Percentiles rank a stretch among this genome's conserved stretches.
Evolutionary conservation across 495 filamentous ascomycete species (phyloP).

Genomic region (Penicillium egyptiacum): DNA sequence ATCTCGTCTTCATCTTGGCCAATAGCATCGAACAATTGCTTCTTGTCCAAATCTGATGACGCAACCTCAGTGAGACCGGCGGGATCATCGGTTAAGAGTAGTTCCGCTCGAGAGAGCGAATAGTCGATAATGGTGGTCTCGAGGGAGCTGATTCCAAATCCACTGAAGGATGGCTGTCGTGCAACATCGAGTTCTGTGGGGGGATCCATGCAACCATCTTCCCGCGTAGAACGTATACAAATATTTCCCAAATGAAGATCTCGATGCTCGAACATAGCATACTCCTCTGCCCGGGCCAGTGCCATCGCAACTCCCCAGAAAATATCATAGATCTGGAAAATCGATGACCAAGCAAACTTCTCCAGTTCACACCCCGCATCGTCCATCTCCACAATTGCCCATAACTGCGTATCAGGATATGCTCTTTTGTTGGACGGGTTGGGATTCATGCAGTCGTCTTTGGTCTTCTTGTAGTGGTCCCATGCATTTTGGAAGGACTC

Average conservation of each 20-base stretch:
- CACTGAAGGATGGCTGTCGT: conserved; percentile 35
- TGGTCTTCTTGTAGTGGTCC: conserved; percentile 58
- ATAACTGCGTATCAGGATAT: conserved; percentile 68
- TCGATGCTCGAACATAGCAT: conserved; percentile 80
- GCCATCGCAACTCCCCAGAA: conserved; percentile 79
- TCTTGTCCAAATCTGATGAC: conserved; percentile 48
- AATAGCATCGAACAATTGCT: conserved; percentile 47
- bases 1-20: conserved; percentile 46
- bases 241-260: conserved; percentile 89
- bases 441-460: conserved; percentile 61
- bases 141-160: conserved; percentile 66
- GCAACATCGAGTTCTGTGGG: conserved; percentile 35
- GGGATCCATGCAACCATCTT: conserved; percentile 35
- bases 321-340: conserved; percentile 75
- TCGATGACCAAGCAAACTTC: conserved; percentile 51
- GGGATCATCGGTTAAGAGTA: conserved; percentile 28
- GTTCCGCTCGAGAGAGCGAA: conserved; percentile 69
- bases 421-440: conserved; percentile 59
- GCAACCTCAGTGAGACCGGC: conserved; percentile 36
- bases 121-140: conserved; percentile 89
- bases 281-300: conserved; percentile 71
- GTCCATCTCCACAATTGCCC: conserved; percentile 82
- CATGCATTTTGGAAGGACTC: conserved; percentile 64
- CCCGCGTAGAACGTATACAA: conserved; percentile 60
- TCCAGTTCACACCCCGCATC: conserved; percentile 82